Base-by-base conservation (phyloP, 371 early-diverging fungal genomes). In the Paraphysoderma sedebokerense region DNA sequence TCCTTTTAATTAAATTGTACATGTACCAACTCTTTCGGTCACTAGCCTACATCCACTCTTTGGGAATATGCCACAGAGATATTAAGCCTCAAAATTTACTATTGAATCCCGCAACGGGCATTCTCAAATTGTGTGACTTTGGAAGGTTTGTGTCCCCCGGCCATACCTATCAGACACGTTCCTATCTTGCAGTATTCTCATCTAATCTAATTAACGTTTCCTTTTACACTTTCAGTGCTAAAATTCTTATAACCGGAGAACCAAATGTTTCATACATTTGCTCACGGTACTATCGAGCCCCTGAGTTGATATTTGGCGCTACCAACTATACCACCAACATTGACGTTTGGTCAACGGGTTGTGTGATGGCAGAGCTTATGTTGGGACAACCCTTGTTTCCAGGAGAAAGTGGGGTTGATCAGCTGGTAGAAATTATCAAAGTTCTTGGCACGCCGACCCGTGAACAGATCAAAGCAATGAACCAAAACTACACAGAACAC, bases 321-420 rank as follows among this genome's bases (percentile, higher is more conserved):
- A 87, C 85, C 39, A 85, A 85, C 62, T 98, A 98, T 69, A 85
- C 83, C 23, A 77, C 79, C 50, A 77, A 75, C 49, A 92, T 97
- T 54, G 95, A 99, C 64, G 82, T 98, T 23, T 99, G 99, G 98
- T 96, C 98, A 20, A 74, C 92, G 5, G 99, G 93, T 24, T 98
- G 98, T 59, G 98, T 99, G n/a, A 92, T 98, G 85, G 93, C 93
- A 6, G 99, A 99, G 68, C 68, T 99, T 48, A 85, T 96, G 75
- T 72, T 90, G 24, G 82, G 88, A 38, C 87, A 85, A 59, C 98
- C 98, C 12, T 62, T 99, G 37, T 99, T 98, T 76, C 91, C 96
- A 7, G 99, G 99, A 20, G 97, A 98, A 63, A 88, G 90, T 48
- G 95, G 95, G 41, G 93, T 98, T 48, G 99, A 99, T 61, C 99